A percentile compares a stretch with the other conserved stretches of the same genome.
Conservation (phyloP, 768 basidiomycete genomes). For the Tulasnella sp. region DNA sequence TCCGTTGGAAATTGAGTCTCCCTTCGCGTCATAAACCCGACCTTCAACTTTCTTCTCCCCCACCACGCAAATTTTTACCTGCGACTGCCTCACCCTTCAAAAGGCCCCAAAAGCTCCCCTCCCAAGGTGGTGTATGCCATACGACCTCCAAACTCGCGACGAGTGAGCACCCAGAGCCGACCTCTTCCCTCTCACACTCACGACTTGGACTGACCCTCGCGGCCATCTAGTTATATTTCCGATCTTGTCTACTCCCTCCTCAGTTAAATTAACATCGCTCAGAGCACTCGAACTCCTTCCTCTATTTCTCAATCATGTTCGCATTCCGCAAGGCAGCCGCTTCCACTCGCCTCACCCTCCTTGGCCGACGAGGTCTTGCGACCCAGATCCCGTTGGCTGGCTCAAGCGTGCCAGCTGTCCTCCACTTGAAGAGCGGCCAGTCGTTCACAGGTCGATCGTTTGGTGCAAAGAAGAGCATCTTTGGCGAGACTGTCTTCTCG, state of each 20-base stretch:
- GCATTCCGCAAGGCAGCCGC: conserved; percentile 44
- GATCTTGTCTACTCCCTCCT: conserved; percentile 86
- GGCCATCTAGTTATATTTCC: conserved; percentile 70
- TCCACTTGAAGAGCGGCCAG: conserved; percentile 94
- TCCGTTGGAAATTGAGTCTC: conserved; percentile 21
- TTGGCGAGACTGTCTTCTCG: conserved; percentile 97
- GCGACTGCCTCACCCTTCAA: not conserved
- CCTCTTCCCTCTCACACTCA: not conserved
- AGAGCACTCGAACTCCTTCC: conserved; percentile 21
- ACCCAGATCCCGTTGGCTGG: conserved; percentile 48
- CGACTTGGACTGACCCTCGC: not conserved
- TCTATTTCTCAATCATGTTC: not conserved
- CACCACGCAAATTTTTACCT: conserved; percentile 28
- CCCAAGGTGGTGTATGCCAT: conserved; percentile 29
- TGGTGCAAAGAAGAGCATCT: conserved; percentile 83
- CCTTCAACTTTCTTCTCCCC: not conserved
- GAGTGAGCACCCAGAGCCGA: conserved; percentile 21
- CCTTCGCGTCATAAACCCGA: conserved; percentile 18
- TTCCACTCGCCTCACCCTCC: conserved; percentile 45
- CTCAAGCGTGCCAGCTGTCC: conserved; percentile 64
- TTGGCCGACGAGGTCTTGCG: conserved; percentile 46
- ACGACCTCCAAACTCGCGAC: conserved; percentile 34
- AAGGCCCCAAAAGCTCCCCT: not conserved
- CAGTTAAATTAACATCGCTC: conserved; percentile 40
- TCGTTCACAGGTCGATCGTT: conserved; percentile 89